Base-by-base conservation (phyloP, 2,329 filamentous ascomycete genomes). In the Pseudogymnoascus sp. region DNA sequence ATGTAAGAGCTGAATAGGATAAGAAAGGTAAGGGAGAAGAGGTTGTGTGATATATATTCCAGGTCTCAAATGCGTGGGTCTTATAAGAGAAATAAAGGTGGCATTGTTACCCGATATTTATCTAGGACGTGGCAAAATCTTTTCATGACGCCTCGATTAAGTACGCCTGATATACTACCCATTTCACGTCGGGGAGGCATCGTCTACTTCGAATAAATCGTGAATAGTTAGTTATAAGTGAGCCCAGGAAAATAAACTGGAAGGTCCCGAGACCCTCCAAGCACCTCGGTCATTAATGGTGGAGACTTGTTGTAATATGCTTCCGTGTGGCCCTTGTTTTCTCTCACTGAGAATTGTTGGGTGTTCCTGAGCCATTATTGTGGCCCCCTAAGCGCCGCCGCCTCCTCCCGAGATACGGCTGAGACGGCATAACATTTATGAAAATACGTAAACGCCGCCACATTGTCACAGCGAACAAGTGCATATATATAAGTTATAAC, bases 161-260 rank as follows among this genome's bases (percentile, higher is more conserved):
- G 23, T 52, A 9, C 45, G 45, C n/a, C 45, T 30, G 45, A 30
- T 28, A 52, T 18, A 30, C 45, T 12, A 6, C 45, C 23, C 23
- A 52, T 52, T 52, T 30, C 23, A 52, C 23, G 23, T 52, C 9
- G 23, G 26, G 45, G 23, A 18, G 45, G n/a, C 9, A 52, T 52
- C n/a, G n/a, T 52, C n/a, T 52, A 52, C 45, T 52, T 52, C 45
- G 45, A 52, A 52, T 18, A 52, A 30, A 18, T 52, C 45, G 45
- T 18, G 23, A 52, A 52, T 52, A 30, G 45, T 30, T 52, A 30
- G 45, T 30, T 52, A 30, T 52, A 19, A 18, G 3, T 18, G 13
- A 30, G 3, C 23, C 9, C 5, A 12, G 9, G n/a, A 5, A 30
- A 52, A 52, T 30, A 52, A 30, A 52, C 26, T 3, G 21, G 39